These are phyloP conservation scores for Daedalea quercina DNA, from an alignment of 768 basidiomycete species.

Conservation along the genomic window DNA sequence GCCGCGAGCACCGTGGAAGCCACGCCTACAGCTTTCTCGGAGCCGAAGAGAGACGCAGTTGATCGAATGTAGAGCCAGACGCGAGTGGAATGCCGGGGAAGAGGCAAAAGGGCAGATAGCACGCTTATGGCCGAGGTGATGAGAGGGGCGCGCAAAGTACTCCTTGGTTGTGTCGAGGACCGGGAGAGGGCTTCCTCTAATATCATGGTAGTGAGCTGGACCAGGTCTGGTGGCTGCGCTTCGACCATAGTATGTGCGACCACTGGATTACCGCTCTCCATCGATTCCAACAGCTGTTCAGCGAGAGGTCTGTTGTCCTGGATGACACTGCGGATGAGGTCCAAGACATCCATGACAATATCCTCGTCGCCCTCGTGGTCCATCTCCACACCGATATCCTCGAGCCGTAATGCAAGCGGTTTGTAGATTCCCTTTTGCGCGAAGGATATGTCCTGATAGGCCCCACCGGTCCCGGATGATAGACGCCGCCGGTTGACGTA, in stretches of 20 bases:
- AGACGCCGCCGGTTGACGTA: constrained; percentile 57
- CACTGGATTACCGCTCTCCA: constrained; percentile 53
- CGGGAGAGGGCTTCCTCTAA: constrained; percentile 70
- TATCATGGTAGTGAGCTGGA: constrained; percentile 75
- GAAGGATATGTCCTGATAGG: constrained; percentile 50
- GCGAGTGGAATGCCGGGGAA: constrained; percentile 70
- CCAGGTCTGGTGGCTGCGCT: constrained; percentile 58
- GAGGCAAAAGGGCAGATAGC: constrained; percentile 65
- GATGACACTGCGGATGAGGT: constrained; percentile 74
- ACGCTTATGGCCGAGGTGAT: constrained; percentile 81
- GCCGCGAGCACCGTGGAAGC: constrained; percentile 61
- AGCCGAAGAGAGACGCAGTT: constrained; percentile 69
- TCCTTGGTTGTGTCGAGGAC: constrained; percentile 30
- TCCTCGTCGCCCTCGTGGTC: constrained; percentile 54
- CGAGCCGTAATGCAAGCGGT: constrained; percentile 36
- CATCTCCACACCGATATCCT: constrained; percentile 70
- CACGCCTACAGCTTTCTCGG: constrained; percentile 47
- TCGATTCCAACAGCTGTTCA: constrained; percentile 54
- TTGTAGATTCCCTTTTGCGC: constrained; percentile 31
- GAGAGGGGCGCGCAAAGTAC: constrained; percentile 48
- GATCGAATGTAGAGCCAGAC: constrained; percentile 88
- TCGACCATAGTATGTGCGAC: constrained; percentile 47
- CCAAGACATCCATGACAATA: constrained; percentile 66
- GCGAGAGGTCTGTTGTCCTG: constrained; percentile 63
- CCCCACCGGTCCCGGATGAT: constrained; percentile 30